A percentile compares a stretch with the other conserved stretches of the same genome.
These are phyloP conservation scores for Clonostachys rhizophaga DNA, from an alignment of 2,329 filamentous ascomycete genomes.

Conservation along the genomic window DNA sequence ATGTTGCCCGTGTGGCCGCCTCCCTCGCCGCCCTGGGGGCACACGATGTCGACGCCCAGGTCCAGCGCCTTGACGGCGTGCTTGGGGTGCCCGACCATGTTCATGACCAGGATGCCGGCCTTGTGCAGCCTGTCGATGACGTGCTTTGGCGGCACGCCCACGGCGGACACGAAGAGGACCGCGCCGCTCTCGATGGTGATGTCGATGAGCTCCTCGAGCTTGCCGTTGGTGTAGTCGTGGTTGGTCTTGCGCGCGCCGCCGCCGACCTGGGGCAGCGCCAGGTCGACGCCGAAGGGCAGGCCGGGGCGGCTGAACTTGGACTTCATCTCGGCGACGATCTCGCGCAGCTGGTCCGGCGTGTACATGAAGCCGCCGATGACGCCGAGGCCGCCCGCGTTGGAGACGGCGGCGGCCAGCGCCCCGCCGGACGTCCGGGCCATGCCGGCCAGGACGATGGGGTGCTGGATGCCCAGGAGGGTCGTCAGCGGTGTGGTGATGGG, in stretches of 20 bases:
- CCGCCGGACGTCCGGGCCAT: conserved; percentile 87
- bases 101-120: conserved; percentile 84
- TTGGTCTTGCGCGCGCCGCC: conserved; percentile 83
- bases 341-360: conserved; percentile 68
- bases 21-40: conserved; percentile 88
- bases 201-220: conserved; percentile 81
- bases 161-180: conserved; percentile 78
- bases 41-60: conserved; percentile 84
- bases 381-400: conserved; percentile 81
- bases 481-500: conserved; percentile 75
- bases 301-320: conserved; percentile 58
- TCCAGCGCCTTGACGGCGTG: conserved; percentile 87
- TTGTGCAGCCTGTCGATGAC: conserved; percentile 75
- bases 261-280: conserved; percentile 86
- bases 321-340: conserved; percentile 85
- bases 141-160: conserved; percentile 74
- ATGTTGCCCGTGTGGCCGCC: conserved; percentile 91
- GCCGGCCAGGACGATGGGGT: conserved; percentile 87
- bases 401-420: conserved; percentile 77
- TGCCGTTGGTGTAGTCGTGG: conserved; percentile 90
- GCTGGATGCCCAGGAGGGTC: conserved; percentile 73
- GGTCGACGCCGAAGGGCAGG: conserved; percentile 85
- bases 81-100: conserved; percentile 92
- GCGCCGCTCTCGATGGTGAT: conserved; percentile 84
- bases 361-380: conserved; percentile 70